Percentiles rank a stretch among this genome's conserved stretches.
These are phyloP conservation scores for Chlorella sp. DNA, from an alignment of 139 green algal genomes.

Conservation along the genomic window DNA sequence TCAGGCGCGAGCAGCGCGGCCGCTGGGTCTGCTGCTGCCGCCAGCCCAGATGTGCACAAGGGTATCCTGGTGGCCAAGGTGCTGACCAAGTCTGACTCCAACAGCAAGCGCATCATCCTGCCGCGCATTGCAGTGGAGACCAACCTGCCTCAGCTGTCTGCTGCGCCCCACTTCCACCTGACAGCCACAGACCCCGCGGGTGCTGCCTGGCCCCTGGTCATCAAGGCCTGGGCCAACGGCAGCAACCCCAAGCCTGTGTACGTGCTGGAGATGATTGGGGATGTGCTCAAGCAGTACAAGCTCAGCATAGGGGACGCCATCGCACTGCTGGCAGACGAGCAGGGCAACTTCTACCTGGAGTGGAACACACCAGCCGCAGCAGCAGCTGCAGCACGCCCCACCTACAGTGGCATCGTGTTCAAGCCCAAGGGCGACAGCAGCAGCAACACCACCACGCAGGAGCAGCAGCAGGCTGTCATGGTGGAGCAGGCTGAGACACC, in stretches of 20 bases:
- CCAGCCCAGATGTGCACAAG: slow-evolving; percentile 1
- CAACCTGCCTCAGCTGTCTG: slow-evolving; percentile 29
- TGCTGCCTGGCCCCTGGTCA: slow-evolving; percentile 37
- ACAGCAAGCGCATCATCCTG: slow-evolving; percentile 62
- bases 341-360: no score
- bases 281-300: no score
- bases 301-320: no score
- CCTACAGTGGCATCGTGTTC: no score
- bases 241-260: slow-evolving; percentile 66
- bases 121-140: slow-evolving; percentile 58
- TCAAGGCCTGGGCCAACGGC: slow-evolving; percentile 71
- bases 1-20: no score
- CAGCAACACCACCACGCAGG: no score
- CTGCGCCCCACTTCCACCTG: slow-evolving; percentile 1
- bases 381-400: no score
- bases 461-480: no score
- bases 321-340: no score
- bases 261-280: slow-evolving; percentile 64
- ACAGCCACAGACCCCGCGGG: not conserved
- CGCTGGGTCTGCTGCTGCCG: not conserved
- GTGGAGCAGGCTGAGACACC: no score
- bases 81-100: slow-evolving; percentile 59
- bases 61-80: slow-evolving; percentile 65
- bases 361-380: no score
- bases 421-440: no score